phyloP scores from a whole-genome alignment of 768 basidiomycete species.

The Ramaria rubella region DNA sequence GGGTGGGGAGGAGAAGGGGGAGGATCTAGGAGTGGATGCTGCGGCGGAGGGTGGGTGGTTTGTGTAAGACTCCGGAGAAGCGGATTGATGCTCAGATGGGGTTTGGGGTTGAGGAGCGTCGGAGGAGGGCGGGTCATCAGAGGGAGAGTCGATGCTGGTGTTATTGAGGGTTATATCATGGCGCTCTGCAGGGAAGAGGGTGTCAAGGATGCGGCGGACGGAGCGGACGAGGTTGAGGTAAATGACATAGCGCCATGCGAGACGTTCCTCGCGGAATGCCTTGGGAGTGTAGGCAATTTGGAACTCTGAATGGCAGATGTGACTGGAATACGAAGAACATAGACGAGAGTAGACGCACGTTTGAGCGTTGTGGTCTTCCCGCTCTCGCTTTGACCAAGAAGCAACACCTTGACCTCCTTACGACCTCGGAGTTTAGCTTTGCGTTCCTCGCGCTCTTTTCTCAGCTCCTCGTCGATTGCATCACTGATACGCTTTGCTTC shows the following conservation, averaged over 20 bases:
- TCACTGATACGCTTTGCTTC: conserved; percentile 72
- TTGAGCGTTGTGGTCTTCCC: conserved; percentile 86
- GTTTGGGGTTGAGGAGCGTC: no score
- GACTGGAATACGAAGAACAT: conserved; percentile 11
- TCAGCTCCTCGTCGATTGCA: conserved; percentile 72
- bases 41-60: no score
- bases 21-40: conserved; percentile 64
- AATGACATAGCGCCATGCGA: conserved; percentile 83
- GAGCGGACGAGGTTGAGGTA: conserved; percentile 85
- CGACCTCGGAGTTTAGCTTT: conserved; percentile 24
- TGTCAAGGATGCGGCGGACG: conserved; percentile 51
- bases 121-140: conserved; percentile 51
- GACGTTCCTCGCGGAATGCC: conserved; percentile 71
- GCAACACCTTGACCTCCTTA: conserved; percentile 60
- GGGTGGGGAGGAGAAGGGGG: conserved; percentile 26
- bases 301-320: conserved; percentile 48
- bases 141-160: conserved; percentile 70
- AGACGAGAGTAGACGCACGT: conserved; percentile 52
- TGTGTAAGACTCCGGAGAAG: no score
- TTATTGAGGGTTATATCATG: no score
- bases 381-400: conserved; percentile 85
- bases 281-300: conserved; percentile 74
- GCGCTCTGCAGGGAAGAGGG: conserved; percentile 23
- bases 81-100: no score
- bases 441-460: conserved; percentile 52